phyloP scores from a whole-genome alignment of 345 rosid species.

The Citrus inodora region DNA sequence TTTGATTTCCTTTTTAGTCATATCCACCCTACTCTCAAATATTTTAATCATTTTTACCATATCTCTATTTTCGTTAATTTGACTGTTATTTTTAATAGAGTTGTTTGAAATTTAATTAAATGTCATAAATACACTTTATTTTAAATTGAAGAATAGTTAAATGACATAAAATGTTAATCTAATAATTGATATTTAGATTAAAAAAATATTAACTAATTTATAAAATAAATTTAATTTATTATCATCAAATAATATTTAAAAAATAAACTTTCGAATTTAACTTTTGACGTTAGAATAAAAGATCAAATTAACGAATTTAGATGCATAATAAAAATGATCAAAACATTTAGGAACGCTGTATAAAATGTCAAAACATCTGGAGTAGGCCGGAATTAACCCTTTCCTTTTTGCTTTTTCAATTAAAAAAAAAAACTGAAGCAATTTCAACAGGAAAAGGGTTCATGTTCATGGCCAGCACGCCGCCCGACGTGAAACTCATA shows the following conservation, averaged over 20 bases:
- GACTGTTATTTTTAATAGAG: fast-evolving
- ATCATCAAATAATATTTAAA: fast-evolving
- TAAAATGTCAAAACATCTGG: too few species aligned
- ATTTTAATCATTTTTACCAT: fast-evolving
- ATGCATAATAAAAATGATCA: fast-evolving
- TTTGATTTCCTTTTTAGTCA: neutral
- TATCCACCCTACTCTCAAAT: too few species aligned
- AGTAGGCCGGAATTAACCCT: too few species aligned
- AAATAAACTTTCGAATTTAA: fast-evolving
- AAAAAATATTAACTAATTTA: too few species aligned
- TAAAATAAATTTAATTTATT: too few species aligned
- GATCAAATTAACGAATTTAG: fast-evolving
- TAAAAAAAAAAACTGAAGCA: neutral
- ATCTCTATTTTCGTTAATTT: too few species aligned
- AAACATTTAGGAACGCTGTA: fast-evolving
- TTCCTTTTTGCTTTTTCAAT: neutral
- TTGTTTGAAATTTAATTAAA: too few species aligned
- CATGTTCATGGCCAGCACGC: constrained; percentile 15
- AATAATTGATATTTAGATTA: too few species aligned
- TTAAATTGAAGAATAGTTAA: fast-evolving
- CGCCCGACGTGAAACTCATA: neutral
- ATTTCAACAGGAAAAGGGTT: neutral
- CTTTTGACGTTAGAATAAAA: too few species aligned
- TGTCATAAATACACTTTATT: fast-evolving
- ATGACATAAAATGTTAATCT: too few species aligned